Evolutionary conservation across 352 stramenopile genomes (phyloP), one percentile per base, ranked within the genome.

Genomic region (Pythium oligandrum): DNA sequence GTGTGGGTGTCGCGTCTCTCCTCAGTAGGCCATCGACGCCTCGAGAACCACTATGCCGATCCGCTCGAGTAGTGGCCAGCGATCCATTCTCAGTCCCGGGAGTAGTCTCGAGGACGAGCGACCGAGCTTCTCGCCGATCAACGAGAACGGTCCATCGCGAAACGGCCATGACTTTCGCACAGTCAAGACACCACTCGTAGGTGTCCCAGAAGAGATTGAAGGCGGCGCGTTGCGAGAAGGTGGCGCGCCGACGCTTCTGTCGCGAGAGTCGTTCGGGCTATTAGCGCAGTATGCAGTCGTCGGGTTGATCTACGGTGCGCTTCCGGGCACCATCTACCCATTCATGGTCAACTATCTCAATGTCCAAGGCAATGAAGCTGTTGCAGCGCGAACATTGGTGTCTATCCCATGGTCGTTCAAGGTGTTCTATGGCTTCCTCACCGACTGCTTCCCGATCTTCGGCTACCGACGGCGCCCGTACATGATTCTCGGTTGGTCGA

Each of bases 401-500:
- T 60, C 47, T 12, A 65, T 74, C 44, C 59, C 61, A 34, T 74
- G 66, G 66, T 68, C 62, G 38, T 71, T 71, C 50, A 74, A 74
- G 51, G 62, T 71, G 1, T 66, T 74, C 47, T 70, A 69, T 47
- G 63, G 64, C 26, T 55, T 75, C 36, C 40, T 75, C 40, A 68
- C 59, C 36, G 66, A 68, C 47, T 64, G 56, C 47, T 58, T 68
- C 44, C 51, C 53, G 38, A 70, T 73, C 30, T 57, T 47, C 5
- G 65, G 65, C 26, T 47, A 62, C 30, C 57, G 59, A 3, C 57
- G 63, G 17, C 59, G 63, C 11, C 63, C 65, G 30, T 73, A 66
- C 56, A 73, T 73, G 64, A 30, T 69, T 33, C 34, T 72, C 11
- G 64, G 64, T 33, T 72, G 64, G 64, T 44, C 33, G 12, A 35